Conservation (phyloP, 2,329 filamentous ascomycete genomes). For the Penicillium sp. region DNA sequence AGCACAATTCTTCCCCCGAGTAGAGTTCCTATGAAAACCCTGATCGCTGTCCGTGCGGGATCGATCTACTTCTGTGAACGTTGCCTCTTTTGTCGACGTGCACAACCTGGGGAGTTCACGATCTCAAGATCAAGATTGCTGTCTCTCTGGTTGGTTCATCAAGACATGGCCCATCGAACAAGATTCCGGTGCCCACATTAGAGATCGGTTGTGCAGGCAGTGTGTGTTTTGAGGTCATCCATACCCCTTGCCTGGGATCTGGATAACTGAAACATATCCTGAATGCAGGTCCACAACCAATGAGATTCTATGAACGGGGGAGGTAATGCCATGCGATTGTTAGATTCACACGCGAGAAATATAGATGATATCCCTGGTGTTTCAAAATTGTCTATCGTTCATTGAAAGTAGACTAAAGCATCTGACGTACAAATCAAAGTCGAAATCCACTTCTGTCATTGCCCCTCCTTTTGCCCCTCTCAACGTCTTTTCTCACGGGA, state of each 20-base stretch:
- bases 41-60: not conserved
- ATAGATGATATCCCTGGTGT: not conserved
- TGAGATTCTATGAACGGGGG: not conserved
- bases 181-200: constrained; percentile 10
- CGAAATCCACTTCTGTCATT: not conserved
- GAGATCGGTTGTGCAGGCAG: constrained; percentile 3
- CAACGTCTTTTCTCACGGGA: not conserved
- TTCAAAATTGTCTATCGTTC: not conserved
- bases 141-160: constrained; percentile 14
- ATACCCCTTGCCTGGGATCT: constrained; percentile 17
- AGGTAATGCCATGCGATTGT: not conserved
- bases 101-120: not conserved
- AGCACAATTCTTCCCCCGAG: not conserved
- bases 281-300: constrained; percentile 6
- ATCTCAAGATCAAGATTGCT: constrained; percentile 3
- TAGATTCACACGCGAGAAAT: not conserved
- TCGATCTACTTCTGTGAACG: not conserved
- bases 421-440: not conserved
- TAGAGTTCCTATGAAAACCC: not conserved
- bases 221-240: constrained; percentile 1
- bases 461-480: not conserved
- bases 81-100: constrained; percentile 3
- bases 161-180: constrained; percentile 11
- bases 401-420: not conserved
- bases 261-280: constrained; percentile 19